Evolutionary conservation across 1,284 basidiomycete species (phyloP), one percentile per base, ranked within the genome.

Genomic region (Laetiporus sulphureus): DNA sequence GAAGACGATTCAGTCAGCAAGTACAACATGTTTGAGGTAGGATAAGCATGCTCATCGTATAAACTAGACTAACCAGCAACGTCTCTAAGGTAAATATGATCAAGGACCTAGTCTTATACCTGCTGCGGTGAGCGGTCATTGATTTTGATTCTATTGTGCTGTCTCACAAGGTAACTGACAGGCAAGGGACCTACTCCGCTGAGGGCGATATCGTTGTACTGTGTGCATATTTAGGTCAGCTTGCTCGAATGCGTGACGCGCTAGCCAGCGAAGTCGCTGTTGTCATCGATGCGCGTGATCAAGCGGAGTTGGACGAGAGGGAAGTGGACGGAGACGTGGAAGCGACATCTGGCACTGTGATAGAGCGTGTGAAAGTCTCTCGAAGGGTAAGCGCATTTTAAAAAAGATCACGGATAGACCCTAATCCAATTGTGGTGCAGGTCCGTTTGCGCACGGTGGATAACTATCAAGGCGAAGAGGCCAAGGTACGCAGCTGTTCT

Each of bases 401-500:
- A 20, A 11, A 21, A 11, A 22, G 29, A 21, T 21, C 27, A 16
- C n/a, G 11, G 11, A n/a, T n/a, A n/a, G n/a, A n/a, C n/a, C n/a
- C n/a, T n/a, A n/a, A n/a, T n/a, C n/a, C n/a, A n/a, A n/a, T 34
- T 15, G 13, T 23, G 5, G 20, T 8, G 5, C 32, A 85, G 79
- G 73, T 85, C 22, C 72, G 71, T 12, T 60, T 86, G 6, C 71
- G 82, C n/a, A 87, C 83, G 1, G 72, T 88, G 1, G 84, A 88
- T 50, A 86, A 81, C 46, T 88, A 77, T 52, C 85, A 89, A 57
- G 84, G 83, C 7, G 76, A 83, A 48, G 82, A 83, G 61, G 79
- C 72, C 1, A 72, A 52, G 53, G 53, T 56, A 27, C 10, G 22
- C 16, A n/a, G n/a, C n/a, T 40, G 2, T 22, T n/a, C 16, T 15